A percentile compares a stretch with the other conserved stretches of the same genome.
Conservation (phyloP, 2,329 filamentous ascomycete species). For the Trichoderma afroharzianum region DNA sequence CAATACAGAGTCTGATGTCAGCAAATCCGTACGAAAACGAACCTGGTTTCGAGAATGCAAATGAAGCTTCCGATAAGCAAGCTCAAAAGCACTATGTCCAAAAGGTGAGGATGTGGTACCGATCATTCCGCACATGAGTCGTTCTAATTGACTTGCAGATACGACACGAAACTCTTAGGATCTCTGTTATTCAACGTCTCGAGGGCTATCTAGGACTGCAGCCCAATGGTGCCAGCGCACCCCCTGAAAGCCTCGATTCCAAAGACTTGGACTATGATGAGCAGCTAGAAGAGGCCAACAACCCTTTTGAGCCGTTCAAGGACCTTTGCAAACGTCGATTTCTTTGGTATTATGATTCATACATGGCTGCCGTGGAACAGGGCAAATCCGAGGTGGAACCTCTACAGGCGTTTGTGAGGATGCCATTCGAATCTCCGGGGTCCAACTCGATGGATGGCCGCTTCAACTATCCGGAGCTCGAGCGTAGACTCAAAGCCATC, state of each 20-base stretch:
- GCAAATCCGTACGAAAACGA: slow-evolving; percentile 94
- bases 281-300: slow-evolving; percentile 49
- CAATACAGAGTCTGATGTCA: slow-evolving; percentile 95
- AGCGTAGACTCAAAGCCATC: slow-evolving; percentile 64
- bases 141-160: slow-evolving; percentile 55
- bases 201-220: slow-evolving; percentile 73
- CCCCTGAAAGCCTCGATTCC: slow-evolving; percentile 19
- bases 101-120: slow-evolving; percentile 51
- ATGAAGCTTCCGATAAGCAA: slow-evolving; percentile 64
- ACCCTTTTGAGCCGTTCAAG: slow-evolving; percentile 79
- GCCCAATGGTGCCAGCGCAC: slow-evolving; percentile 39
- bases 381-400: slow-evolving; percentile 62
- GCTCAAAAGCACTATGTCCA: slow-evolving; percentile 71
- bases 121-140: neutral
- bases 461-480: slow-evolving; percentile 76
- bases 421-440: slow-evolving; percentile 74
- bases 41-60: slow-evolving; percentile 81
- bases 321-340: slow-evolving; percentile 90
- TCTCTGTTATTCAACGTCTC: slow-evolving; percentile 80
- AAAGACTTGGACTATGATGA: slow-evolving; percentile 44
- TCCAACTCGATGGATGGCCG: slow-evolving; percentile 81
- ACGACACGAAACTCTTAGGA: slow-evolving; percentile 80
- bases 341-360: slow-evolving; percentile 93
- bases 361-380: slow-evolving; percentile 66
- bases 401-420: slow-evolving; percentile 64